These are phyloP conservation scores for Lepidium aucheri DNA, from an alignment of 345 rosid species.

Conservation along the genomic window DNA sequence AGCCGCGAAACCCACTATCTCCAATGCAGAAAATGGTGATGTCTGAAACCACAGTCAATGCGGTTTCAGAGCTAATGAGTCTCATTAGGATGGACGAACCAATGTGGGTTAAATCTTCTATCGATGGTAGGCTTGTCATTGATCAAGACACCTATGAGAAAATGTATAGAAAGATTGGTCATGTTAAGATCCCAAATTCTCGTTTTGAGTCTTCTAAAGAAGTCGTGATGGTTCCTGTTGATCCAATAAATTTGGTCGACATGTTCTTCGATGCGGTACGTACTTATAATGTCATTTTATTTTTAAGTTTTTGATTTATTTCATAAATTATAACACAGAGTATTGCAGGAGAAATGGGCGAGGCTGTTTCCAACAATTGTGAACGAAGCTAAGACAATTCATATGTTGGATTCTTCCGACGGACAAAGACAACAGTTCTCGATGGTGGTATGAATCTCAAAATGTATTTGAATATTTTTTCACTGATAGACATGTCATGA, in stretches of 20 bases:
- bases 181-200: conserved; percentile 29
- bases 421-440: conserved; percentile 18
- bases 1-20: conserved; percentile 1
- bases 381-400: conserved; percentile 41
- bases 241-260: conserved; percentile 34
- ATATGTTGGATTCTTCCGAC: conserved; percentile 36
- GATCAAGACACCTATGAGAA: conserved; percentile 37
- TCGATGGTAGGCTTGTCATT: conserved; percentile 36
- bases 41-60: conserved; percentile 32
- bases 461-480: not conserved
- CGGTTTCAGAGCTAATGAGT: conserved; percentile 42
- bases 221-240: conserved; percentile 35
- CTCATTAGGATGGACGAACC: conserved; percentile 45
- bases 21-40: conserved; percentile 38
- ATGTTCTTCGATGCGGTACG: conserved; percentile 48
- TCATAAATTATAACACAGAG: not conserved
- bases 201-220: conserved; percentile 62
- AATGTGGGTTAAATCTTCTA: conserved; percentile 45
- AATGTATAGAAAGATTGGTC: conserved; percentile 24
- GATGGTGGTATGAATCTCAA: conserved; percentile 40
- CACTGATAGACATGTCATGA: not conserved
- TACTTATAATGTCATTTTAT: not conserved
- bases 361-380: conserved; percentile 64
- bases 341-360: conserved; percentile 50
- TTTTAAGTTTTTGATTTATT: not conserved